These are phyloP conservation scores for Lepidium africanum DNA, from an alignment of 345 rosid species.

Conservation along the genomic window DNA sequence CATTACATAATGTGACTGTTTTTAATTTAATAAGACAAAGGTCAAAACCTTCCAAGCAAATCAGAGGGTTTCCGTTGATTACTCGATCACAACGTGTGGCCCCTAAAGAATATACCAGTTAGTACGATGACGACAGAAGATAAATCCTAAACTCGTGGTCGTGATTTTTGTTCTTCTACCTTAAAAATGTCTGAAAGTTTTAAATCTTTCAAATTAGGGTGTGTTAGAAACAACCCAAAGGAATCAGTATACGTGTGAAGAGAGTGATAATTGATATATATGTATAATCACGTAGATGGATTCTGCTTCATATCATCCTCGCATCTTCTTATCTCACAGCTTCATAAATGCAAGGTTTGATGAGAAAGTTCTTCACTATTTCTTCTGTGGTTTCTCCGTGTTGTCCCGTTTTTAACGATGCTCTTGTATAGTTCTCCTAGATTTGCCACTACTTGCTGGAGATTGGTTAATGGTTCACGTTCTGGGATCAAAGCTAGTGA, in stretches of 20 bases:
- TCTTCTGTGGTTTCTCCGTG: neutral
- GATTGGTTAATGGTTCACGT: constrained; percentile 21
- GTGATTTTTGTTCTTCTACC: neutral
- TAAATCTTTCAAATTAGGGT: neutral
- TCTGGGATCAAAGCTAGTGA: constrained; percentile 33
- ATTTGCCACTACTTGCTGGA: constrained; percentile 30
- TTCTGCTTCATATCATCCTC: constrained; percentile 28
- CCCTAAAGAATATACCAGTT: neutral
- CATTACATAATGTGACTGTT: neutral
- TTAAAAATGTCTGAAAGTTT: constrained; percentile 3
- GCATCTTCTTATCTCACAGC: constrained; percentile 15
- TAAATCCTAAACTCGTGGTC: constrained; percentile 24
- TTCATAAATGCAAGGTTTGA: constrained; percentile 35
- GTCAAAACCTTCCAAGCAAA: neutral
- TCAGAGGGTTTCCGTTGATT: constrained; percentile 4
- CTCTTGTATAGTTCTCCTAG: constrained; percentile 31
- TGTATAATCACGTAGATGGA: constrained; percentile 33
- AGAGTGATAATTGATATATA: neutral
- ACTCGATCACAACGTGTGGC: neutral
- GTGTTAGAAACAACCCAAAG: neutral
- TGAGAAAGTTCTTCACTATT: neutral
- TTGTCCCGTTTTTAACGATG: neutral
- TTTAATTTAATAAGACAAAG: neutral
- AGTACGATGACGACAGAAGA: constrained; percentile 10
- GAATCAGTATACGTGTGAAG: neutral